Evolutionary conservation across 805 yeast genomes (phyloP).

Genomic region (Yamadazyma phyllophila): DNA sequence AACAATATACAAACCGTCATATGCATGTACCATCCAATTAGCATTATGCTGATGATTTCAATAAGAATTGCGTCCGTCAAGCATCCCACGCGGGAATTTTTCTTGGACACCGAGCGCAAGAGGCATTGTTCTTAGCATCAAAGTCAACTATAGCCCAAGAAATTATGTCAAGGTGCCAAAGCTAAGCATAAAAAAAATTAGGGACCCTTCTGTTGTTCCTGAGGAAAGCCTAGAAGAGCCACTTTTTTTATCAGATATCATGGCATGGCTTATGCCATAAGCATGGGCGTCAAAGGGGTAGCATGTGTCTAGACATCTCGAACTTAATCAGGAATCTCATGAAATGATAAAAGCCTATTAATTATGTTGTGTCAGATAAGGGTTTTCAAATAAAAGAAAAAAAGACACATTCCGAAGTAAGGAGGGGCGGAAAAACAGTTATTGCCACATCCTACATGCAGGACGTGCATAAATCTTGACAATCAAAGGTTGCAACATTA

Average conservation of each 20-base stretch:
- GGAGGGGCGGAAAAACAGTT: conserved; percentile 3
- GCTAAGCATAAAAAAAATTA: neutral
- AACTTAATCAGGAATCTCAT: neutral
- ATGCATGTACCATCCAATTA: neutral
- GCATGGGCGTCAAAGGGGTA: neutral
- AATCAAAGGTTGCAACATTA: neutral
- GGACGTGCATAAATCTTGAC: neutral
- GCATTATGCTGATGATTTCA: neutral
- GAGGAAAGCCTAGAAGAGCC: neutral
- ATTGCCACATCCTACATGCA: neutral
- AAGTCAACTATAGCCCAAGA: neutral
- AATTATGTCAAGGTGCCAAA: neutral
- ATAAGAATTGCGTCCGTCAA: neutral
- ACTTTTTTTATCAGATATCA: neutral
- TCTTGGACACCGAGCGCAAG: neutral
- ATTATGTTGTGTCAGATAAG: neutral
- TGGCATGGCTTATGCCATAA: neutral
- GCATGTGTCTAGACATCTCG: neutral
- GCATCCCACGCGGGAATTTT: neutral
- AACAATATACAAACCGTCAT: neutral
- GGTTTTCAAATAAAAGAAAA: neutral
- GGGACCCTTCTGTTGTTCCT: neutral
- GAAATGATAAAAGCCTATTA: conserved; percentile 1
- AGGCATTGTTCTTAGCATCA: neutral
- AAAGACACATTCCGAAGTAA: neutral